phyloP scores from a whole-genome alignment of 306 rosid species.

The Argentina anserina region DNA sequence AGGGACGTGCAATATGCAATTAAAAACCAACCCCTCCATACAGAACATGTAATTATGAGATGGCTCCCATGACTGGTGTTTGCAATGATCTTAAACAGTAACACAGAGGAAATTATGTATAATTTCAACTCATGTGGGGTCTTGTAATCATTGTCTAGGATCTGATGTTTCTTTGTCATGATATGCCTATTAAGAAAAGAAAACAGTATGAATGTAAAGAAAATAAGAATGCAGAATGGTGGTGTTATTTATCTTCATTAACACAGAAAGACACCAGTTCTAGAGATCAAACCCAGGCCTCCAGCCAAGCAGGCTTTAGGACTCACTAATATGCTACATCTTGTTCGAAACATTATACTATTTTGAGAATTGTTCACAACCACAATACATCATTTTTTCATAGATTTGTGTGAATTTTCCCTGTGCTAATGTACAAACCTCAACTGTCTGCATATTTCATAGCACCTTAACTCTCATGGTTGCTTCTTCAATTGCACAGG shows the following conservation, averaged over 20 bases:
- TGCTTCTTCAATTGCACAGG: not conserved
- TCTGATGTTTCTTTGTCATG: constrained; percentile 3
- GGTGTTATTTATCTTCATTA: not conserved
- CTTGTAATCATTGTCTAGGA: not conserved
- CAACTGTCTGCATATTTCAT: not conserved
- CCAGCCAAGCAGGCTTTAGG: not conserved
- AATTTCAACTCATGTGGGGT: not conserved
- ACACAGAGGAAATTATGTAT: not conserved
- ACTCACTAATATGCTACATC: not conserved
- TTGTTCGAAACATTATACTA: not conserved
- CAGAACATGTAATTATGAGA: not conserved
- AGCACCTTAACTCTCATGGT: not conserved
- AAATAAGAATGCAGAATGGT: not conserved
- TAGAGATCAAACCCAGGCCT: not conserved
- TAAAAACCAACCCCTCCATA: not conserved
- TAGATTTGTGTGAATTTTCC: not conserved
- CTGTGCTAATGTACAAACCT: not conserved
- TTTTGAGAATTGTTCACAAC: not conserved
- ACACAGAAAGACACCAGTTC: not conserved
- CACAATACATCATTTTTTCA: not conserved
- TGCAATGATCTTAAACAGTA: not conserved
- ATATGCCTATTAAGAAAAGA: not conserved
- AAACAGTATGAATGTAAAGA: not conserved
- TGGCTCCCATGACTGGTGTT: constrained; percentile 2
- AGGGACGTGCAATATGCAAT: not conserved